These are phyloP conservation scores for Rhizophagus sp. DNA, from an alignment of 192 early-diverging fungal genomes.

Conservation along the genomic window DNA sequence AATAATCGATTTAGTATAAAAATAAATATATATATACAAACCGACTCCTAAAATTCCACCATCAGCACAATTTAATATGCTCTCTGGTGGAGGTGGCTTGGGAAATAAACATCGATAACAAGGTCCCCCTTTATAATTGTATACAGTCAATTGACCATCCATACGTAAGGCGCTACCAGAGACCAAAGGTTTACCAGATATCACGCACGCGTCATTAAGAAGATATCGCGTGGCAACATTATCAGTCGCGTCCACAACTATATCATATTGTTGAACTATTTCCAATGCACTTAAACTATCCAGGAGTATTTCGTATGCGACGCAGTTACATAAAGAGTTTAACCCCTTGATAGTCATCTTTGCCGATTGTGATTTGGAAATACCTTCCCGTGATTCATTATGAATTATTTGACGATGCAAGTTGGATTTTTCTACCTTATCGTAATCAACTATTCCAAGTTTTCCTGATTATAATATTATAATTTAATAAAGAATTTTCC, in stretches of 20 bases:
- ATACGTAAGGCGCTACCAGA: conserved; percentile 87
- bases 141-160: conserved; percentile 96
- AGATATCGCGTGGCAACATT: conserved; percentile 96
- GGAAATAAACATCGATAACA: conserved; percentile 98
- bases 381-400: conserved; percentile 63
- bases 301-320: conserved; percentile 69
- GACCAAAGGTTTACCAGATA: conserved; percentile 79
- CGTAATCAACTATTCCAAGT: conserved; percentile 92
- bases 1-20: neutral
- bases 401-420: conserved; percentile 96
- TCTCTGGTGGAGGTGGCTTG: conserved; percentile 84
- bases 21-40: conserved; percentile 32
- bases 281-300: conserved; percentile 82
- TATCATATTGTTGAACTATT: conserved; percentile 73
- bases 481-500: neutral
- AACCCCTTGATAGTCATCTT: conserved; percentile 58
- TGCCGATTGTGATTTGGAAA: conserved; percentile 81
- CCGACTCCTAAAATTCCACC: conserved; percentile 90
- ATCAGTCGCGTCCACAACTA: conserved; percentile 90
- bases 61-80: conserved; percentile 88
- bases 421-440: conserved; percentile 87
- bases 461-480: conserved; percentile 31
- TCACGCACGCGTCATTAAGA: conserved; percentile 90
- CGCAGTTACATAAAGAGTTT: conserved; percentile 64
- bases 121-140: conserved; percentile 87